Conservation (phyloP, 2,329 filamentous ascomycete species). For the Exophiala alcalophila region DNA sequence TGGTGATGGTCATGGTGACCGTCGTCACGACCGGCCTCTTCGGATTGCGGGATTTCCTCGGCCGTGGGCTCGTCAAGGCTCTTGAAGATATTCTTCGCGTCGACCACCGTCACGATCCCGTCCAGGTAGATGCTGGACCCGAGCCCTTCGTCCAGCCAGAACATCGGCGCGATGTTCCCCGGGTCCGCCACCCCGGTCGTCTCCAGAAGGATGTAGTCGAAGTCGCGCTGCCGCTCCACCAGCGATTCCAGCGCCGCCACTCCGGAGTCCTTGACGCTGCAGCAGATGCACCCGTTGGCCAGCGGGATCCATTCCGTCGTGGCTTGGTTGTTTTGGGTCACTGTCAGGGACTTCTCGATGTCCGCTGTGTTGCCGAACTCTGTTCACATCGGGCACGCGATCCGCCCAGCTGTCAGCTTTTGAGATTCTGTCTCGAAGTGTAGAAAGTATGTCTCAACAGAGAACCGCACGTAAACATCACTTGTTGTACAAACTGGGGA, state of each 20-base stretch:
- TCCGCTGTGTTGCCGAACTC: constrained; percentile 85
- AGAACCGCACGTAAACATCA: too few relatives aligned
- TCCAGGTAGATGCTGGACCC: constrained; percentile 95
- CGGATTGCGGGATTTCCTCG: constrained; percentile 47
- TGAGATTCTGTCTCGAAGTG: too few relatives aligned
- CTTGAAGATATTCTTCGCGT: constrained; percentile 85
- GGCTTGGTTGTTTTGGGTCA: constrained; percentile 77
- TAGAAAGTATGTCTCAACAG: too few relatives aligned
- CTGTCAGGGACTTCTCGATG: constrained; percentile 92
- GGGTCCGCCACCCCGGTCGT: constrained; percentile 94
- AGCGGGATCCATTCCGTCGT: constrained; percentile 95
- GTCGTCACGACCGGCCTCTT: constrained; percentile 46
- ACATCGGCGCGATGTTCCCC: constrained; percentile 89
- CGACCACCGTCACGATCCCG: constrained; percentile 91
- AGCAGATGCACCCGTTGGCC: constrained; percentile 96
- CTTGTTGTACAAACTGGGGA: too few relatives aligned
- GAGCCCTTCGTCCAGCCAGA: constrained; percentile 96
- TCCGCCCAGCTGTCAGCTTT: too few relatives aligned
- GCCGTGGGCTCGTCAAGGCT: constrained; percentile 68
- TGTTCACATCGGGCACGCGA: constrained; percentile 38
- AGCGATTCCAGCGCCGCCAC: constrained; percentile 93
- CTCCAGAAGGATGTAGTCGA: constrained; percentile 96
- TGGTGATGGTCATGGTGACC: constrained; percentile 31
- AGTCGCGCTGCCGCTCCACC: constrained; percentile 76
- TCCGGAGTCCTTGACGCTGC: constrained; percentile 93